phyloP scores from a whole-genome alignment of 139 green algal genomes.

The Chlorella sp. region DNA sequence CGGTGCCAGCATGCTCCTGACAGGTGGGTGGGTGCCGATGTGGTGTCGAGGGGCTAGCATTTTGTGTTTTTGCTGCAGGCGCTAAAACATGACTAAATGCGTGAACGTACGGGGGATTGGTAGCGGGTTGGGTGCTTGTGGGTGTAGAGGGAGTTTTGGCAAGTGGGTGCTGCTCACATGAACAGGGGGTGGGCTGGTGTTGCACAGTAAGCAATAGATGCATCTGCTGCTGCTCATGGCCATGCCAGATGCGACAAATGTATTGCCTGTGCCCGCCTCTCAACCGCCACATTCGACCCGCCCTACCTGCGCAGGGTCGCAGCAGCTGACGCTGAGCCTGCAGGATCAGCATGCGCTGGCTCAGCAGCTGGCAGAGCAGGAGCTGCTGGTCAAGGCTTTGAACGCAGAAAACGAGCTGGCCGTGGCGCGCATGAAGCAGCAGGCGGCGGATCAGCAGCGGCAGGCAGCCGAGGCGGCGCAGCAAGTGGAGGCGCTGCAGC shows the following conservation, averaged over 20 bases:
- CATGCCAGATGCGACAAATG: not conserved
- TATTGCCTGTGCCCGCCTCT: not conserved
- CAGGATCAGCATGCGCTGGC: not conserved
- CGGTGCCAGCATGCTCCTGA: not conserved
- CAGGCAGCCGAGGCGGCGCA: not conserved
- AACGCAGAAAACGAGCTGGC: conserved; percentile 10
- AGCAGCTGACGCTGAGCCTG: not conserved
- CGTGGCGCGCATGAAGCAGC: not conserved
- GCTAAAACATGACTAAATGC: no score
- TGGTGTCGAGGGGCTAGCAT: not conserved
- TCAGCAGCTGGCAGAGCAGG: conserved; percentile 3
- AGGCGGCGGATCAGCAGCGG: not conserved
- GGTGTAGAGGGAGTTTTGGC: not conserved
- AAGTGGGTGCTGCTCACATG: not conserved
- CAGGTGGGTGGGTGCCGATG: conserved; percentile 11
- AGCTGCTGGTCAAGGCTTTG: not conserved
- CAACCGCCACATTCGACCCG: not conserved
- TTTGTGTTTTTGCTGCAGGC: no score
- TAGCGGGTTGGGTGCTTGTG: no score
- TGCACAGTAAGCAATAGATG: not conserved
- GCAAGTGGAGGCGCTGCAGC: not conserved
- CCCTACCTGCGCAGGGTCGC: not conserved
- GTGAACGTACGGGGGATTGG: no score
- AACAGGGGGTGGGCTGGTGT: no score
- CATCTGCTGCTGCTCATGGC: no score